phyloP scores from a whole-genome alignment of 1,284 basidiomycete species.

The Hymenochaete sp. region DNA sequence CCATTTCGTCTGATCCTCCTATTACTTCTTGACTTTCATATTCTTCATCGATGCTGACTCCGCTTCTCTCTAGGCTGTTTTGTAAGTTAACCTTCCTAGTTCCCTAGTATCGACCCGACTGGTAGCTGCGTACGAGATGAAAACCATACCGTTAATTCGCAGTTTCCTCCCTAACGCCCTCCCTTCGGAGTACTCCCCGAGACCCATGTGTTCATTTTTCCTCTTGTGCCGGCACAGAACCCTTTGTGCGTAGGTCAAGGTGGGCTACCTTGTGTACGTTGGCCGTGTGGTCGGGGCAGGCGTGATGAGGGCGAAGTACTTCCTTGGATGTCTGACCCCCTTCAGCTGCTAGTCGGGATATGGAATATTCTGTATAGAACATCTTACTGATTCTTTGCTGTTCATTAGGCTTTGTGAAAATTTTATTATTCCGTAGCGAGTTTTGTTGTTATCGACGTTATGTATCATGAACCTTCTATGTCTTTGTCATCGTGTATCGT shows the following conservation, averaged over 20 bases:
- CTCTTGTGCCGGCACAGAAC: slow-evolving; percentile 50
- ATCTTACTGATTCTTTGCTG: neutral
- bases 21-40: slow-evolving; percentile 11
- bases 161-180: slow-evolving; percentile 71
- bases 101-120: neutral
- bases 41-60: slow-evolving; percentile 17
- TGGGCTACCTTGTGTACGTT: slow-evolving; percentile 65
- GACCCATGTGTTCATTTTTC: slow-evolving; percentile 53
- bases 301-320: slow-evolving; percentile 51
- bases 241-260: slow-evolving; percentile 47
- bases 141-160: slow-evolving; percentile 57
- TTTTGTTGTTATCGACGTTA: too few relatives aligned
- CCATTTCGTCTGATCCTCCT: slow-evolving; percentile 60
- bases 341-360: too few relatives aligned
- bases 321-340: slow-evolving; percentile 67
- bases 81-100: slow-evolving; percentile 8
- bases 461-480: too few relatives aligned
- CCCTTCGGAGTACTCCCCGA: slow-evolving; percentile 57
- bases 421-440: neutral
- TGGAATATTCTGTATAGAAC: neutral
- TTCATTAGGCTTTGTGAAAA: neutral
- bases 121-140: slow-evolving; percentile 38
- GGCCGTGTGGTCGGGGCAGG: slow-evolving; percentile 49
- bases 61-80: slow-evolving; percentile 13
- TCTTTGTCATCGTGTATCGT: too few relatives aligned